Conservation (phyloP, 75 land plant genomes). For the Cryptomeria japonica region DNA sequence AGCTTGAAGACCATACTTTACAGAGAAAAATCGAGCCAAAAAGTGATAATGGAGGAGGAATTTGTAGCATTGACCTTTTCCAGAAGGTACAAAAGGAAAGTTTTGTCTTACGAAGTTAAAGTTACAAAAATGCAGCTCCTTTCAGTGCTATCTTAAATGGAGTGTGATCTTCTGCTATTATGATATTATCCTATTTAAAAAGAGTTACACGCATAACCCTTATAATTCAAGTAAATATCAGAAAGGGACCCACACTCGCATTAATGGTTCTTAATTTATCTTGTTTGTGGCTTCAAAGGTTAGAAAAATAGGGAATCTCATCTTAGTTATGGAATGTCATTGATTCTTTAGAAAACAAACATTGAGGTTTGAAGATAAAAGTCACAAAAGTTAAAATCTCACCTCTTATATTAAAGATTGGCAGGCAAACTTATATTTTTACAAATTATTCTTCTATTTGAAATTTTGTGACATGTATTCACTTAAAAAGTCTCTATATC, state of each 20-base stretch:
- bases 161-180: neutral
- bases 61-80: neutral
- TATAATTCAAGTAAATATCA: too few relatives aligned
- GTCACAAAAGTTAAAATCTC: too few relatives aligned
- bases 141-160: neutral
- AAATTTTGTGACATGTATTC: too few relatives aligned
- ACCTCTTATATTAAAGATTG: too few relatives aligned
- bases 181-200: neutral
- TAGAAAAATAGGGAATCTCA: neutral
- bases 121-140: neutral
- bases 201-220: neutral
- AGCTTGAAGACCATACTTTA: too few relatives aligned
- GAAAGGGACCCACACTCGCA: neutral
- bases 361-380: too few relatives aligned
- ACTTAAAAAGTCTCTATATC: too few relatives aligned
- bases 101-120: neutral
- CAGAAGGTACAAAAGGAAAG: neutral
- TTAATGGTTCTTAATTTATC: neutral
- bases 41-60: too few relatives aligned
- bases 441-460: too few relatives aligned
- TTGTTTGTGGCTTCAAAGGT: neutral
- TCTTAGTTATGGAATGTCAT: neutral
- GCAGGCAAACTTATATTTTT: too few relatives aligned
- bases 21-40: too few relatives aligned
- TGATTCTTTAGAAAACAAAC: too few relatives aligned